phyloP scores from a whole-genome alignment of 2,329 filamentous ascomycete genomes.

The Sporothrix humicola region DNA sequence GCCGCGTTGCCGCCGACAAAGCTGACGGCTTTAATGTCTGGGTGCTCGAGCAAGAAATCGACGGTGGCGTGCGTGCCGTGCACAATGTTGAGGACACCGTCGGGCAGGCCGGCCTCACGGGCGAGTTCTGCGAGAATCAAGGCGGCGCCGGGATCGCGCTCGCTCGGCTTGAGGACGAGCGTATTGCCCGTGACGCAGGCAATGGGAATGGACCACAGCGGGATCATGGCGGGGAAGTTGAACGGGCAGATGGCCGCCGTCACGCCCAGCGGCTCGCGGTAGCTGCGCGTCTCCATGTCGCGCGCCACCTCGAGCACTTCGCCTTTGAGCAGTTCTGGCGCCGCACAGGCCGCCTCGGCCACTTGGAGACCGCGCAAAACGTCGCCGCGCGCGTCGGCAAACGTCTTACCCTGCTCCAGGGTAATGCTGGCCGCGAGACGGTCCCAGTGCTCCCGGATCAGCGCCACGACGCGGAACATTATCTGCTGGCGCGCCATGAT shows the following conservation, averaged over 20 bases:
- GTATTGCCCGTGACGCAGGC: constrained; percentile 87
- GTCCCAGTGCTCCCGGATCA: constrained; percentile 86
- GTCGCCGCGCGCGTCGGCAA: constrained; percentile 81
- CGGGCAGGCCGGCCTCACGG: constrained; percentile 79
- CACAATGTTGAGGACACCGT: constrained; percentile 80
- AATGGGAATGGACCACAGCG: constrained; percentile 86
- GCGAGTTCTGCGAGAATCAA: constrained; percentile 85
- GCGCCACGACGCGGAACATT: constrained; percentile 82
- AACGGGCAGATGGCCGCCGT: constrained; percentile 86
- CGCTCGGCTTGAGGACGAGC: constrained; percentile 81
- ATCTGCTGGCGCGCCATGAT: constrained; percentile 78
- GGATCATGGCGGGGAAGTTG: constrained; percentile 92
- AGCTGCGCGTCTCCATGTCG: constrained; percentile 87
- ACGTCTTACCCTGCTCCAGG: constrained; percentile 86
- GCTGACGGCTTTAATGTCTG: constrained; percentile 81
- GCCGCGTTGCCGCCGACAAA: constrained; percentile 89
- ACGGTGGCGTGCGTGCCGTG: constrained; percentile 83
- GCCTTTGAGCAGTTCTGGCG: constrained; percentile 80
- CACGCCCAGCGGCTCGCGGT: constrained; percentile 80
- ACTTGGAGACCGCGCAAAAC: constrained; percentile 83
- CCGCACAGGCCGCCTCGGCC: constrained; percentile 79
- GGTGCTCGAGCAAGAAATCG: constrained; percentile 84
- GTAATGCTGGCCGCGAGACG: constrained; percentile 83
- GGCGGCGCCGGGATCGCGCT: constrained; percentile 80
- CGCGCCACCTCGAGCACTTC: constrained; percentile 84